Evolutionary conservation across 306 rosid genomes (phyloP).

Genomic region (Lotus japonicus): DNA sequence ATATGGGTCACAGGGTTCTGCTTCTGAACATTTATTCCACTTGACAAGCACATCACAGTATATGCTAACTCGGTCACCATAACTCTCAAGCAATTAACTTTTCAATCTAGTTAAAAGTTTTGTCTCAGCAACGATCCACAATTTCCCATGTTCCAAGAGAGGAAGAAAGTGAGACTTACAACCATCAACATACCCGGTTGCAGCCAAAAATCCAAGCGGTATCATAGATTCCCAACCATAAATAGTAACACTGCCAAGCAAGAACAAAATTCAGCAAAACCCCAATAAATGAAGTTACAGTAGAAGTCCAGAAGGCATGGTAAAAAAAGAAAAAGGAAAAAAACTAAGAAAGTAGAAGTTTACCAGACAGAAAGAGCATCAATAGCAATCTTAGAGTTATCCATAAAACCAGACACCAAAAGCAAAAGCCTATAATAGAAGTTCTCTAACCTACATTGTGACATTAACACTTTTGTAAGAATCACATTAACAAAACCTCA

Average conservation of each 20-base stretch:
- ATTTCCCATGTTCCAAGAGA: not conserved
- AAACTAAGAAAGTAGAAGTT: not conserved
- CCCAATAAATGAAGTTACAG: not conserved
- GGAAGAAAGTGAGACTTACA: constrained; percentile 9
- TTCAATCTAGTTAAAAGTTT: not conserved
- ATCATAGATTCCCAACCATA: constrained; percentile 77
- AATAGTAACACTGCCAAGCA: constrained; percentile 47
- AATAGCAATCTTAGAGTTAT: constrained; percentile 41
- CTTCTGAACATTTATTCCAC: not conserved
- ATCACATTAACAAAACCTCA: not conserved
- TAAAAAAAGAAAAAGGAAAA: not conserved
- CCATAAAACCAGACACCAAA: constrained; percentile 48
- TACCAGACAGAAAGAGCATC: constrained; percentile 73
- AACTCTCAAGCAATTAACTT: not conserved
- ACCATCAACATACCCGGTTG: constrained; percentile 53
- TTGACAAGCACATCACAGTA: not conserved
- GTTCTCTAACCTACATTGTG: constrained; percentile 59
- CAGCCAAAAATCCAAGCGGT: constrained; percentile 70
- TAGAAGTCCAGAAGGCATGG: not conserved
- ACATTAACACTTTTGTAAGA: constrained; percentile 1
- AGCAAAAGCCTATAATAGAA: constrained; percentile 52
- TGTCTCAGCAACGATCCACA: not conserved
- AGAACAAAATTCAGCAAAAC: constrained; percentile 2
- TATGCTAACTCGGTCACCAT: not conserved
- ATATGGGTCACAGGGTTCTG: not conserved